Base-by-base conservation (phyloP, 345 rosid genomes). In the Linum trigynum region DNA sequence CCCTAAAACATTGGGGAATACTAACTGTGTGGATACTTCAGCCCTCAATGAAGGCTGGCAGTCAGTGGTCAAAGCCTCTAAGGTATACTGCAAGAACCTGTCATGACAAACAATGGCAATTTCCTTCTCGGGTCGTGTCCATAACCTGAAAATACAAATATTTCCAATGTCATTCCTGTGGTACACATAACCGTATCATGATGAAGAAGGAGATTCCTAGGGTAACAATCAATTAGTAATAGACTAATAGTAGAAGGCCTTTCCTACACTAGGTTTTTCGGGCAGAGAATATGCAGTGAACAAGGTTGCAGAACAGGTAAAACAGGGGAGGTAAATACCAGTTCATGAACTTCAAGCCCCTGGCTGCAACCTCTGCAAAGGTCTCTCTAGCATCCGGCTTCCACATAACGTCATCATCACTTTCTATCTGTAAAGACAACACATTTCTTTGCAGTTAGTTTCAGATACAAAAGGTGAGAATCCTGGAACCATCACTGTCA, bases 351-450 rank as follows among this genome's bases (percentile, higher is more conserved):
- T 75, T 58, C 73, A 72, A 76, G 65, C 88, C 92, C 69, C 98
- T 88, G 7, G 62, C 76, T 38, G 75, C 82, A 71, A 89, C 75
- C 10, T 84, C 87, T 60, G 83, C 84, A 39, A 68, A 0, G 2
- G 60, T 37, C 76, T 92, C 98, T 70, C 82, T 75, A 39, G 39
- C 70, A 69, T 77, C 73, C 3, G 77, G 74, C 9, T 57, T 75
- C 98, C 98, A 85, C 72, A 72, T 63, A 64, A 36, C 35, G 57
- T 92, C 98, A 5, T 89, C 92, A 40, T 82, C 88, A 65, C 66
- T 82, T 76, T 87, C 92, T 55, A 89, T 82, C 98, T 89, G 50
- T 57, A 62, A 45, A 39, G 39, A 10, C 39, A 62, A 50, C 59
- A 53, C 0, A 55, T 37, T 55, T n/a, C 43, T 11, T 9, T 38